Conservation (phyloP, 2,329 filamentous ascomycete species). For the Colletotrichum chlorophyti region DNA sequence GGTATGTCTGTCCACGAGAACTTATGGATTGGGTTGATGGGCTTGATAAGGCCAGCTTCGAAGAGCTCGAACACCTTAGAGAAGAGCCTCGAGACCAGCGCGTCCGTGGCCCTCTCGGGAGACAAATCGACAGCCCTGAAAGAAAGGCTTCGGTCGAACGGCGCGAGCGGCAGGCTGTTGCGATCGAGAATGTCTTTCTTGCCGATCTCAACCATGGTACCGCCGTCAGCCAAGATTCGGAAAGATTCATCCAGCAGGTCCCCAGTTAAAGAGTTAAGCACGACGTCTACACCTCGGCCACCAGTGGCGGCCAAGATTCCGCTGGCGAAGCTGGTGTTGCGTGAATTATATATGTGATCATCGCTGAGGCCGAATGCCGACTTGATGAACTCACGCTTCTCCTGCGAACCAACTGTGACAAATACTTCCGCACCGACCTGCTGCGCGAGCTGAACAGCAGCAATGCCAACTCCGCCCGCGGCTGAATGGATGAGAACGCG, state of each 20-base stretch:
- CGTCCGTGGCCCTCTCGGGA: not conserved
- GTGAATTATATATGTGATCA: constrained; percentile 37
- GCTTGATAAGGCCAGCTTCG: not conserved
- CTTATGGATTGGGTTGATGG: not conserved
- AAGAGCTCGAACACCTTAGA: constrained; percentile 5
- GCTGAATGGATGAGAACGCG: constrained; percentile 33
- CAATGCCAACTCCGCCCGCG: constrained; percentile 31
- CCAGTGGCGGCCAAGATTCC: constrained; percentile 32
- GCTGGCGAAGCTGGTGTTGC: constrained; percentile 33
- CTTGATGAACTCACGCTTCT: constrained; percentile 36
- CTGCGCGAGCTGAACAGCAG: constrained; percentile 28
- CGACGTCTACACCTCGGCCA: constrained; percentile 34
- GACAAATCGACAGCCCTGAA: constrained; percentile 43
- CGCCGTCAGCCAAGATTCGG: constrained; percentile 21
- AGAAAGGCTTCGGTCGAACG: constrained; percentile 45
- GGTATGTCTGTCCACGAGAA: constrained; percentile 21
- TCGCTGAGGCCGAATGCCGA: constrained; percentile 34
- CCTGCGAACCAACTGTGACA: constrained; percentile 35
- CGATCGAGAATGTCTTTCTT: constrained; percentile 37
- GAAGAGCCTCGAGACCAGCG: constrained; percentile 21
- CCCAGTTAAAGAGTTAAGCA: constrained; percentile 41
- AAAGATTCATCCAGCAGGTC: constrained; percentile 26
- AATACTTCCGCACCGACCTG: constrained; percentile 34
- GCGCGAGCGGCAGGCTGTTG: constrained; percentile 41
- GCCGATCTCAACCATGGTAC: constrained; percentile 41